phyloP scores from a whole-genome alignment of 257 asterid species.

The Nicotiana tabacum region DNA sequence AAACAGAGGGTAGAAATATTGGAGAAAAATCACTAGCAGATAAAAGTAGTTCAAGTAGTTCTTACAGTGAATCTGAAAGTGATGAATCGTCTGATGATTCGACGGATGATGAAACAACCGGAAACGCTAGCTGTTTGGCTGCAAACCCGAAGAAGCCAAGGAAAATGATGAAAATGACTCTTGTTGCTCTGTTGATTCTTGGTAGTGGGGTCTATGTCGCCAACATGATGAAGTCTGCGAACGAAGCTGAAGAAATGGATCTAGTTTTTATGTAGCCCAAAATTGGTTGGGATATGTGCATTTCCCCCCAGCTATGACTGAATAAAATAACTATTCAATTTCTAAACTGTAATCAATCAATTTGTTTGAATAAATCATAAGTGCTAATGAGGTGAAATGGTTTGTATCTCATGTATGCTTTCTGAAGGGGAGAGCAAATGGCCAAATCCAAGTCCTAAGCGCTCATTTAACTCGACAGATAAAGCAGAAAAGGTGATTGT shows the following conservation, averaged over 20 bases:
- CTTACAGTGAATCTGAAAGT: too few relatives aligned
- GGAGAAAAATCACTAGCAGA: not conserved
- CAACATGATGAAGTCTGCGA: too few relatives aligned
- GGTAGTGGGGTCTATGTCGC: slow-evolving; percentile 20
- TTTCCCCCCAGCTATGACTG: too few relatives aligned
- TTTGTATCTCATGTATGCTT: not conserved
- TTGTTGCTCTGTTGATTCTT: slow-evolving; percentile 31
- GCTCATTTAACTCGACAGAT: too few relatives aligned
- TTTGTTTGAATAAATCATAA: not conserved
- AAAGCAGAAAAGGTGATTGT: too few relatives aligned
- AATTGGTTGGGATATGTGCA: too few relatives aligned
- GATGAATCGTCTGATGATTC: not conserved
- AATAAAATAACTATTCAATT: too few relatives aligned
- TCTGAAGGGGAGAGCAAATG: not conserved
- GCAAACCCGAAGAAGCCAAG: slow-evolving; percentile 38
- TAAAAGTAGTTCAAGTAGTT: slow-evolving; percentile 1
- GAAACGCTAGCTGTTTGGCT: slow-evolving; percentile 21
- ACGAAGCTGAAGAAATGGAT: too few relatives aligned
- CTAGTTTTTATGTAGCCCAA: too few relatives aligned
- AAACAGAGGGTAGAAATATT: not conserved
- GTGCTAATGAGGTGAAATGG: not conserved
- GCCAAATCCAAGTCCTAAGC: too few relatives aligned
- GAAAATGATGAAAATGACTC: slow-evolving; percentile 23
- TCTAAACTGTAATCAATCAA: too few relatives aligned
- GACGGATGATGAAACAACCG: not conserved